Base-by-base conservation (phyloP, 2,329 filamentous ascomycete species). In the Alternaria brassicicola region DNA sequence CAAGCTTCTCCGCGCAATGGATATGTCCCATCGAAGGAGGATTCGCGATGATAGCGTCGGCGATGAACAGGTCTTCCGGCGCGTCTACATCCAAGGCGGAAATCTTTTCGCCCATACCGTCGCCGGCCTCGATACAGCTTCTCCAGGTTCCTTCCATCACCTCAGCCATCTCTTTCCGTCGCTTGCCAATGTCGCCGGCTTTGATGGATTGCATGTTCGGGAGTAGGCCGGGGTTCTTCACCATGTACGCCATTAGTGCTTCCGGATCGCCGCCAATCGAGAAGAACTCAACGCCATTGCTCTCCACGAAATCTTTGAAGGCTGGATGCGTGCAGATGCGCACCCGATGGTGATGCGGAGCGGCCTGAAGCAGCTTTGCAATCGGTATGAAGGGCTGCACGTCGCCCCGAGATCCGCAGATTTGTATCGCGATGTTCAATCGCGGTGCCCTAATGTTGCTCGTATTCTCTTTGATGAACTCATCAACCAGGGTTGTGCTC, bases 1-100 rank as follows among this genome's bases (percentile, higher is more conserved):
- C 89, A 63, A 92, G 76, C 74, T 88, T 89, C 77, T 92, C 88
- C 0, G 89, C 89, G 61, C 89, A 84, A 67, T 92, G 89, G 1
- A 92, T 83, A 28, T 71, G 68, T 4, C 67, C 68, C 65, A 70
- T 69, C 4, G 63, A 65, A 3, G 67, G 67, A 3, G 67, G 67
- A 13, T 71, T 71, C 1, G 68, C 68, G 31, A 70, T 71, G 45
- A 70, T 71, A 7, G 47, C 58, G 30, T 92, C 91, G 0, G 92
- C 92, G 41, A 96, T 87, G 72, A 96, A 96, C 1, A 90, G 89
- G 8, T 60, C 55, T 28, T 63, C 52, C 1, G 61, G 13, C 2
- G 49, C 39, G 15, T 66, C 61, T 3, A 67, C 64, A 13, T 62
- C 35, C 5, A 66, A 47, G 2, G 65, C 62, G 12, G 57, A 43